Percentiles rank a stretch among this genome's conserved stretches.
Conservation (phyloP, 768 basidiomycete genomes). For the Rhizopogon vulgaris region DNA sequence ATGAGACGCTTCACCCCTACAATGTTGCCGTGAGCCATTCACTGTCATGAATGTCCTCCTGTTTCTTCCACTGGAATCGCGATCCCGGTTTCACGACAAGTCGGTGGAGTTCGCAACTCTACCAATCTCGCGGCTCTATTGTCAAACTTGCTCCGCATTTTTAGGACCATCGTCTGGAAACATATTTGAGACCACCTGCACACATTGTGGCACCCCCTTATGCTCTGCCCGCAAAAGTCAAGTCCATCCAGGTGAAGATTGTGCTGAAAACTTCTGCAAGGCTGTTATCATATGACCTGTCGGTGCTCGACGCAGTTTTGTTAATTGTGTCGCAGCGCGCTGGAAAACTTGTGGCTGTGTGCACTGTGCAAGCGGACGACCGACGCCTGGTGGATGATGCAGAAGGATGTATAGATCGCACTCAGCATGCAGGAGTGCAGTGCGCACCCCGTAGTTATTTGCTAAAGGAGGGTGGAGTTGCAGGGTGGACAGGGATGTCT, state of each 20-base stretch:
- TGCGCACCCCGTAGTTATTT: slow-evolving; percentile 16
- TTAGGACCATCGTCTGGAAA: slow-evolving; percentile 32
- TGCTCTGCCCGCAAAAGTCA: slow-evolving; percentile 46
- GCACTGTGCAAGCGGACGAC: slow-evolving; percentile 53
- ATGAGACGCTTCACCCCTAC: slow-evolving; percentile 46
- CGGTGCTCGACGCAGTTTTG: slow-evolving; percentile 48
- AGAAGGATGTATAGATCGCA: slow-evolving; percentile 14
- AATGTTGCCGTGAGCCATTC: slow-evolving; percentile 41
- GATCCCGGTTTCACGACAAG: slow-evolving; percentile 34
- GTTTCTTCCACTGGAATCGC: slow-evolving; percentile 25
- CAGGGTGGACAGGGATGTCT: slow-evolving; percentile 51
- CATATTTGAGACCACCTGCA: slow-evolving; percentile 28
- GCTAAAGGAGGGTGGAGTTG: slow-evolving; percentile 28
- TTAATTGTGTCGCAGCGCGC: slow-evolving; percentile 51
- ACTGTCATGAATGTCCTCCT: slow-evolving; percentile 18
- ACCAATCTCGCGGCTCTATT: slow-evolving; percentile 41
- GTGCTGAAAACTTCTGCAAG: slow-evolving; percentile 41
- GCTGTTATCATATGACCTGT: slow-evolving; percentile 66
- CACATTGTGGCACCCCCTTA: slow-evolving; percentile 29
- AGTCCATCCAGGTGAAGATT: slow-evolving; percentile 35
- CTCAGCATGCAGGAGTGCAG: slow-evolving; percentile 4
- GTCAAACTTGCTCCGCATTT: slow-evolving; percentile 47
- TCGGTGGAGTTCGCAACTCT: slow-evolving; percentile 39
- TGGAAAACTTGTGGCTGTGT: slow-evolving; percentile 61
- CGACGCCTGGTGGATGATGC: slow-evolving; percentile 25